Conservation (phyloP, 192 early-diverging fungal genomes). For the Coemansia sp. region DNA sequence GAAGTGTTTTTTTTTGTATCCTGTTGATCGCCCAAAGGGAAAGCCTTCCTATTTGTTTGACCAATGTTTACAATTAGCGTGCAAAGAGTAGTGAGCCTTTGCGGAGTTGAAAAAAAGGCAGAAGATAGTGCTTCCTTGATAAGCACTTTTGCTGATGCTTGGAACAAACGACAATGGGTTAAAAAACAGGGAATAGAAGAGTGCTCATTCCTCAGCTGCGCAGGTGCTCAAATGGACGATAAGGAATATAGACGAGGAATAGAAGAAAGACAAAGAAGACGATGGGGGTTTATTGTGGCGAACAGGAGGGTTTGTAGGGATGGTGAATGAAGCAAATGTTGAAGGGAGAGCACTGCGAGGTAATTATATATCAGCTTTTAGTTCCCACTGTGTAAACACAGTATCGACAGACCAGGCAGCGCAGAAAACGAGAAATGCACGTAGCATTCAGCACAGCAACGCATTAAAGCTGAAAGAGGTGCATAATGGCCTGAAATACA, state of each 20-base stretch:
- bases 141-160: neutral
- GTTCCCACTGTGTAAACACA: neutral
- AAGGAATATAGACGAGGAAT: neutral
- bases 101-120: constrained; percentile 15
- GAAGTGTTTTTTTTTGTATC: neutral
- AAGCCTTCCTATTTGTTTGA: neutral
- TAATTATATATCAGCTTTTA: constrained; percentile 7
- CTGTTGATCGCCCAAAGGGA: constrained; percentile 7
- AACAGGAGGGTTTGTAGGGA: neutral
- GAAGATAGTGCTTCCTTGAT: neutral
- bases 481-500: neutral
- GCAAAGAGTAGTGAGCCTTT: neutral
- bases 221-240: neutral
- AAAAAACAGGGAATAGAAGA: neutral
- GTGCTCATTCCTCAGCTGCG: neutral
- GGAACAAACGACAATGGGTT: neutral
- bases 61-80: constrained; percentile 7
- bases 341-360: constrained; percentile 1
- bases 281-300: neutral
- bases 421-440: constrained; percentile 1
- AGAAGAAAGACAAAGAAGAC: neutral
- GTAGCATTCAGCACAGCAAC: neutral
- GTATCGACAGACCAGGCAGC: neutral
- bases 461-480: neutral
- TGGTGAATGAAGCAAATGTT: neutral